Percentiles rank a stretch among this genome's conserved stretches.
These are phyloP conservation scores for Herpetomonas samuelpessoai DNA, from an alignment of 208 protist species.

Conservation along the genomic window DNA sequence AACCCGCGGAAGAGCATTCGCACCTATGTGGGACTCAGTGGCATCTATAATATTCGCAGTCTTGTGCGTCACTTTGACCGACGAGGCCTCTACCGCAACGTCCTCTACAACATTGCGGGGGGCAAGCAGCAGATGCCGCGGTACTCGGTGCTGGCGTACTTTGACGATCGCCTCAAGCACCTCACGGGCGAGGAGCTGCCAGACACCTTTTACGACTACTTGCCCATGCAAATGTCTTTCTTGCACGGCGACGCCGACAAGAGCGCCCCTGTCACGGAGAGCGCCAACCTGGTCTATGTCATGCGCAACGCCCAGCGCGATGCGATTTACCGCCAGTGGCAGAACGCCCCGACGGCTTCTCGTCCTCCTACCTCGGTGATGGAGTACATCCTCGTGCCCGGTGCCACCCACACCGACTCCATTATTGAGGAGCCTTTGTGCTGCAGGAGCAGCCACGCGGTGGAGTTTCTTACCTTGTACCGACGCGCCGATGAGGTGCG, in stretches of 20 bases:
- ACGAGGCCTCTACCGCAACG: slow-evolving; percentile 43
- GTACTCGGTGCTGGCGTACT: slow-evolving; percentile 59
- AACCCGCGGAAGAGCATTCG: slow-evolving; percentile 80
- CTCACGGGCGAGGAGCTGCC: slow-evolving; percentile 70
- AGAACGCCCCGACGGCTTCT: slow-evolving; percentile 16
- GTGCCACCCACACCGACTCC: slow-evolving; percentile 73
- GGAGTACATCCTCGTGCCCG: slow-evolving; percentile 66
- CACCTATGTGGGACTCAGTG: slow-evolving; percentile 79
- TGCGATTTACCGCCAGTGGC: slow-evolving; percentile 25
- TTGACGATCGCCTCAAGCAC: slow-evolving; percentile 38
- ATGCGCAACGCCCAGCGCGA: slow-evolving; percentile 67
- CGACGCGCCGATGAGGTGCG: slow-evolving; percentile 26
- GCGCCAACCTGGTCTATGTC: slow-evolving; percentile 59
- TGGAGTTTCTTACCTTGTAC: slow-evolving; percentile 76
- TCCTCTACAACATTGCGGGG: slow-evolving; percentile 47
- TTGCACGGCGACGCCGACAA: slow-evolving; percentile 82
- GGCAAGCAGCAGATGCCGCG: slow-evolving; percentile 33
- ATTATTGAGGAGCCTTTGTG: slow-evolving; percentile 78
- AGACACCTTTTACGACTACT: slow-evolving; percentile 81
- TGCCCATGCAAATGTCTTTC: slow-evolving; percentile 77
- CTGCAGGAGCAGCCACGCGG: slow-evolving; percentile 51
- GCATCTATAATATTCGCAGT: slow-evolving; percentile 60
- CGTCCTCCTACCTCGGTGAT: slow-evolving; percentile 37
- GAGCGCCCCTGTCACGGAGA: slow-evolving; percentile 75
- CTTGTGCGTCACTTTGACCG: slow-evolving; percentile 46